Conservation (phyloP, 2,329 filamentous ascomycete species). For the Parastagonospora nodorum region DNA sequence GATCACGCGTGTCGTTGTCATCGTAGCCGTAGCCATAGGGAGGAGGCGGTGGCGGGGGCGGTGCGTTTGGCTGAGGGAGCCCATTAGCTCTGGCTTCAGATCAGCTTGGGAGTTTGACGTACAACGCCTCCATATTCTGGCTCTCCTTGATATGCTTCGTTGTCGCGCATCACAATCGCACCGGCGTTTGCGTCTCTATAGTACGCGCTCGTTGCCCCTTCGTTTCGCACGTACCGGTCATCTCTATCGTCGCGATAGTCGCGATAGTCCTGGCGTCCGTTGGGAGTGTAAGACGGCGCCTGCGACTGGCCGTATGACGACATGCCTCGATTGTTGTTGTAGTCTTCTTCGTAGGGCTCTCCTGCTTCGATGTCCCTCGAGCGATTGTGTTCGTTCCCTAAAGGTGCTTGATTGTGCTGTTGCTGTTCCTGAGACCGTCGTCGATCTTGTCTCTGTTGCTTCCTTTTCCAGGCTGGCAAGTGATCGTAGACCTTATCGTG, state of each 20-base stretch:
- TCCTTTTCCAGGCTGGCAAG: slow-evolving; percentile 19
- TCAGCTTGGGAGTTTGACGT: slow-evolving; percentile 8
- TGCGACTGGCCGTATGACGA: slow-evolving; percentile 3
- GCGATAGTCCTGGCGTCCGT: slow-evolving; percentile 12
- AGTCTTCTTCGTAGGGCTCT: not conserved
- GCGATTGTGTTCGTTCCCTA: slow-evolving; percentile 1
- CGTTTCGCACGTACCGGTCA: slow-evolving; percentile 19
- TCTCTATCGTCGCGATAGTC: slow-evolving; percentile 15
- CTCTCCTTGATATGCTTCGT: slow-evolving; percentile 10
- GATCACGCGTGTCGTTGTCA: slow-evolving; percentile 9
- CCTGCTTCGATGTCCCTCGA: not conserved
- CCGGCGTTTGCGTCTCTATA: slow-evolving; percentile 19
- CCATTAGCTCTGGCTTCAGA: not conserved
- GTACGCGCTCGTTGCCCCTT: slow-evolving; percentile 10
- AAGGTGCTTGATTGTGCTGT: not conserved
- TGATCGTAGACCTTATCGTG: slow-evolving; percentile 33
- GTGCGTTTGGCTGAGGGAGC: not conserved
- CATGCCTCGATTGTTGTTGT: slow-evolving; percentile 18
- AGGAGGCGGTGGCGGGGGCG: not conserved
- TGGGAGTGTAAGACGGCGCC: slow-evolving; percentile 12
- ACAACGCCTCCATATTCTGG: slow-evolving; percentile 22
- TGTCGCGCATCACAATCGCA: slow-evolving; percentile 16
- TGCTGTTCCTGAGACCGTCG: slow-evolving; percentile 4
- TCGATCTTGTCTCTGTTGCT: slow-evolving; percentile 10
- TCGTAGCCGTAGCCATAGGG: slow-evolving; percentile 8